Evolutionary conservation across 2,329 filamentous ascomycete species (phyloP).

Genomic region (Aureobasidium sp.): DNA sequence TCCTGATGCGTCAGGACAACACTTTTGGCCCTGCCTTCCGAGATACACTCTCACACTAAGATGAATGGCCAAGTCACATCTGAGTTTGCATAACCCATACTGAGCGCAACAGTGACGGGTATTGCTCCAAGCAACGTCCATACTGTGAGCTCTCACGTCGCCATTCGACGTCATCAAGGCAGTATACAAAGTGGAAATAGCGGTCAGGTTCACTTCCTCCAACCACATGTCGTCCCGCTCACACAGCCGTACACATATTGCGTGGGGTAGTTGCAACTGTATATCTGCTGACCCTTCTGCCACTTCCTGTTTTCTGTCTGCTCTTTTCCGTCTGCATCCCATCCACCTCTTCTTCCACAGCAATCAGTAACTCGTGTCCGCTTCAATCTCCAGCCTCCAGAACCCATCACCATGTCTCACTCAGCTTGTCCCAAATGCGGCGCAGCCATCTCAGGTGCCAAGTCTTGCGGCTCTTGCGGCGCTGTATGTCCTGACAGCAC

Average conservation of each 20-base stretch:
- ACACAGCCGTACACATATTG: neutral
- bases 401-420: conserved; percentile 12
- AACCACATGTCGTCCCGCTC: neutral
- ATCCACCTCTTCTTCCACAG: no score
- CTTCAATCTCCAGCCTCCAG: neutral
- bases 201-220: conserved; percentile 3
- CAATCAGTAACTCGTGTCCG: no score
- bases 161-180: neutral
- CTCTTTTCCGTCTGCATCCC: neutral
- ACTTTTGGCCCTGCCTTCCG: neutral
- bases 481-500: conserved; percentile 26
- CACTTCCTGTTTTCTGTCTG: neutral
- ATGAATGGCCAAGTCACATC: no score
- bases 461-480: conserved; percentile 30
- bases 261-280: conserved; percentile 6
- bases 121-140: no score
- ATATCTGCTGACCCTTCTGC: conserved; percentile 4
- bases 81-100: no score
- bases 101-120: no score
- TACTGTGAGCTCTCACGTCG: no score
- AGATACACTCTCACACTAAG: no score
- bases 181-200: neutral
- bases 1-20: neutral
- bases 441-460: conserved; percentile 24
- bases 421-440: conserved; percentile 29